These are phyloP conservation scores for Leishmania amazonensis DNA, from an alignment of 208 protist species.

Conservation along the genomic window DNA sequence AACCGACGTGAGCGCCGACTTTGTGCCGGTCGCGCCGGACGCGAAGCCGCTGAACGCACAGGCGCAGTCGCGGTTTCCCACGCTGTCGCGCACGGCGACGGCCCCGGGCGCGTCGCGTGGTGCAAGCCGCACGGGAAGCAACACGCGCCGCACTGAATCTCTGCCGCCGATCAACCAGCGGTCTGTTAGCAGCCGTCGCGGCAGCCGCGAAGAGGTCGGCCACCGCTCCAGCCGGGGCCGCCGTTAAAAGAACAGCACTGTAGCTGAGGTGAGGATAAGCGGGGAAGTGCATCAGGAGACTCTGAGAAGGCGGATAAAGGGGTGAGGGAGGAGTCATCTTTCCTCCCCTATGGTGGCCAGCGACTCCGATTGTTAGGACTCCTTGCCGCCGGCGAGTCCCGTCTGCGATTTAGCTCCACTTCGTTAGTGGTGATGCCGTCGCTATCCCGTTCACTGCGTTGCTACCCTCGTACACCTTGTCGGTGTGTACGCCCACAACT, in stretches of 20 bases:
- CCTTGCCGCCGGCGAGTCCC: neutral
- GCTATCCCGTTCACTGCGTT: neutral
- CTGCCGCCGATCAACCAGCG: conserved; percentile 42
- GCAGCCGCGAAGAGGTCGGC: conserved; percentile 19
- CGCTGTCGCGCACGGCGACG: conserved; percentile 52
- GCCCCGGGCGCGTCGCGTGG: conserved; percentile 44
- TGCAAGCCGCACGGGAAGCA: conserved; percentile 43
- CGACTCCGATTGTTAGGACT: too few relatives aligned
- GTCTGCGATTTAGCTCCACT: neutral
- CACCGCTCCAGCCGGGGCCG: conserved; percentile 32
- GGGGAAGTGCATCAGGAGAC: neutral
- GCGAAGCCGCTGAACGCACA: conserved; percentile 56
- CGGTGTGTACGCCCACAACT: neutral
- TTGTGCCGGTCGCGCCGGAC: conserved; percentile 57
- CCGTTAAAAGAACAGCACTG: conserved; percentile 15
- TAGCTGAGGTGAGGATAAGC: neutral
- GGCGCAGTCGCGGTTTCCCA: conserved; percentile 59
- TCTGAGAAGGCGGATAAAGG: neutral
- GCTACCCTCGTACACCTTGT: neutral
- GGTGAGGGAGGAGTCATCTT: neutral
- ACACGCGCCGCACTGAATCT: conserved; percentile 53
- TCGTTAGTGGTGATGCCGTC: neutral
- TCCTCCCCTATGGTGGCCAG: neutral
- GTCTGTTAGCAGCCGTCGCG: conserved; percentile 43
- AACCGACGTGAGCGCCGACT: conserved; percentile 44